These are phyloP conservation scores for Metschnikowia shivogae DNA, from an alignment of 805 yeast genomes.

Conservation along the genomic window DNA sequence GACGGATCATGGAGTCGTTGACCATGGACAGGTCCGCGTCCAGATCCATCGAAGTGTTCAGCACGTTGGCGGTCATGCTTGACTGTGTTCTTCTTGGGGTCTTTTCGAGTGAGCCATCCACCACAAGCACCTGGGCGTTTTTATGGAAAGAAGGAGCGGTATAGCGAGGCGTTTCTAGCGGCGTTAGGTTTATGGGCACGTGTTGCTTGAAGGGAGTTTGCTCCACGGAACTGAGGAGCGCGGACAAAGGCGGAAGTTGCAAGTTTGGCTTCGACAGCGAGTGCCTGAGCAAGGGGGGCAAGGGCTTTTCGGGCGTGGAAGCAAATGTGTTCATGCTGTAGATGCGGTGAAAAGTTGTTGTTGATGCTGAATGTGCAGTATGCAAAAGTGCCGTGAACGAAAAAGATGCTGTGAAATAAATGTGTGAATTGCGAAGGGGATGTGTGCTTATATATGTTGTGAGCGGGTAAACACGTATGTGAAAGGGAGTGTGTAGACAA, in stretches of 20 bases:
- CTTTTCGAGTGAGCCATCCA: not conserved
- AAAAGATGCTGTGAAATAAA: not conserved
- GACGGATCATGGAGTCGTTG: constrained; percentile 11
- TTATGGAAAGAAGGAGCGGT: constrained; percentile 6
- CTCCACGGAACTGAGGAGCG: constrained; percentile 23
- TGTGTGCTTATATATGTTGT: constrained; percentile 7
- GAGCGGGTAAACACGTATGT: constrained; percentile 4
- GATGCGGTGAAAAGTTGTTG: too few relatives aligned
- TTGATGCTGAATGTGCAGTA: not conserved
- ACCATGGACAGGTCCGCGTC: constrained; percentile 11
- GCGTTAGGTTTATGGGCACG: constrained; percentile 27
- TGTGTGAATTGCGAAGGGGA: not conserved
- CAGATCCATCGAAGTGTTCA: constrained; percentile 8
- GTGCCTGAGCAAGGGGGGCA: constrained; percentile 20
- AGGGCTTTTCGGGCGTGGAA: constrained; percentile 32
- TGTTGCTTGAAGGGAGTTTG: constrained; percentile 16
- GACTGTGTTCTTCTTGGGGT: not conserved
- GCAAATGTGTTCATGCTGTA: constrained; percentile 5
- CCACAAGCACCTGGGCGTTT: not conserved
- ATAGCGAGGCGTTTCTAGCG: constrained; percentile 15
- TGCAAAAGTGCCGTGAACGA: not conserved
- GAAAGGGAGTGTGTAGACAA: not conserved
- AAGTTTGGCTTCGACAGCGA: constrained; percentile 10
- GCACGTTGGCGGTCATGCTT: not conserved
- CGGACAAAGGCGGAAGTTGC: constrained; percentile 39